These are phyloP conservation scores for Quillaja saponaria DNA, from an alignment of 306 rosid genomes.

Conservation along the genomic window DNA sequence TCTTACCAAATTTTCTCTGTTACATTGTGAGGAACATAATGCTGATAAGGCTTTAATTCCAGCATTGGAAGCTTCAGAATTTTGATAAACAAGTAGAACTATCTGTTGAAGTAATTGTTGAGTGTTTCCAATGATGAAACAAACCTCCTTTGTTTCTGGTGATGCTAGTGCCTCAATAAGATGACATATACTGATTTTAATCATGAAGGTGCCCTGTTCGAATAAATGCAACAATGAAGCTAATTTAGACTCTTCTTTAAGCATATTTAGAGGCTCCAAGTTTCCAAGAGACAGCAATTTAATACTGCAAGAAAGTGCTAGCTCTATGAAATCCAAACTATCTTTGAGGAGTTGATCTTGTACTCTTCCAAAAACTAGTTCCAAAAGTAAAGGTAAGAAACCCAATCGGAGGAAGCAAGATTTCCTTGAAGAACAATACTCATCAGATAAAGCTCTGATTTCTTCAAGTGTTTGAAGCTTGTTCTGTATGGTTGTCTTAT, in stretches of 20 bases:
- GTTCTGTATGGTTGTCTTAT: conserved; percentile 34
- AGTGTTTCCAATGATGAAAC: conserved; percentile 44
- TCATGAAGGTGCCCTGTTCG: conserved; percentile 41
- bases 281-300: conserved; percentile 44
- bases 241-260: conserved; percentile 48
- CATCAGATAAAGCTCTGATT: conserved; percentile 42
- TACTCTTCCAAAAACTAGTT: conserved; percentile 46
- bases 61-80: conserved; percentile 50
- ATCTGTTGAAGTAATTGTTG: conserved; percentile 44
- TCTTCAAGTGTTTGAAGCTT: conserved; percentile 56
- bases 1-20: conserved; percentile 46
- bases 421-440: conserved; percentile 39
- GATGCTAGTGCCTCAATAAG: conserved; percentile 53
- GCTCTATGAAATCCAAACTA: conserved; percentile 43
- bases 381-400: conserved; percentile 66
- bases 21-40: conserved; percentile 44
- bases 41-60: conserved; percentile 60
- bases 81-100: conserved; percentile 29
- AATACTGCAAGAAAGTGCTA: conserved; percentile 50
- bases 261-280: conserved; percentile 49
- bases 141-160: conserved; percentile 43
- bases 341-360: conserved; percentile 32
- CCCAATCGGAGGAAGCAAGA: conserved; percentile 60
- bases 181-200: conserved; percentile 54
- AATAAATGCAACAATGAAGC: conserved; percentile 42